Evolutionary conservation across 257 asterid species (phyloP).

Genomic region (Jacaranda copaia): DNA sequence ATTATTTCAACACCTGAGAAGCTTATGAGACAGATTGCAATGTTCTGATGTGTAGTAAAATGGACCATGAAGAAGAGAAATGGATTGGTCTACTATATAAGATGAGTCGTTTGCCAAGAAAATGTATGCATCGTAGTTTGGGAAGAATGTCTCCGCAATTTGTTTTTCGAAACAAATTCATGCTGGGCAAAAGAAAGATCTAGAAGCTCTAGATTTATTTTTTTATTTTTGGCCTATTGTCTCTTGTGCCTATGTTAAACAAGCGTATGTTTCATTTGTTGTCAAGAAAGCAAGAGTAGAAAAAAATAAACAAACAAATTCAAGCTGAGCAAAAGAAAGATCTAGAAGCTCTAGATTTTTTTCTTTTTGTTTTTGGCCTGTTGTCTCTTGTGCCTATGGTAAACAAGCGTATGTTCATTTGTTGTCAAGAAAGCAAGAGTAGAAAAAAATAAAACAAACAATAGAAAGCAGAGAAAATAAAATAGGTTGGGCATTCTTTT

Average conservation of each 20-base stretch:
- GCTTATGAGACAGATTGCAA: not conserved
- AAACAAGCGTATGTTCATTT: not conserved
- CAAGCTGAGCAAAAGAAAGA: not conserved
- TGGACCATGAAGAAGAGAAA: constrained; percentile 1
- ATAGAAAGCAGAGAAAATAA: not conserved
- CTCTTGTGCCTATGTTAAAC: constrained; percentile 19
- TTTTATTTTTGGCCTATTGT: not conserved
- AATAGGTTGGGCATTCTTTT: not conserved
- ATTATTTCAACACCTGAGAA: not conserved
- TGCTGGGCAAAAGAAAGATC: not conserved
- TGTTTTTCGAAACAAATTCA: constrained; percentile 1
- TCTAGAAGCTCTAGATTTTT: not conserved
- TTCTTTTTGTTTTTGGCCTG: not conserved
- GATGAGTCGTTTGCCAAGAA: constrained; percentile 6
- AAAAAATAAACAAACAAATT: not conserved
- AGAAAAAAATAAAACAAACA: not conserved
- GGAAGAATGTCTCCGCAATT: not conserved
- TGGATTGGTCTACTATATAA: not conserved
- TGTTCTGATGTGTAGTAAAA: not conserved
- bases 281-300: not conserved
- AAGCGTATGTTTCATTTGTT: not conserved
- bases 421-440: not conserved
- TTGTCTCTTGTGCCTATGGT: constrained; percentile 11
- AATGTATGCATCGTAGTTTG: not conserved
- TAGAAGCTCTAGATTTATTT: not conserved